Evolutionary conservation across 306 rosid genomes (phyloP).

Genomic region (Potentilla sterilis): DNA sequence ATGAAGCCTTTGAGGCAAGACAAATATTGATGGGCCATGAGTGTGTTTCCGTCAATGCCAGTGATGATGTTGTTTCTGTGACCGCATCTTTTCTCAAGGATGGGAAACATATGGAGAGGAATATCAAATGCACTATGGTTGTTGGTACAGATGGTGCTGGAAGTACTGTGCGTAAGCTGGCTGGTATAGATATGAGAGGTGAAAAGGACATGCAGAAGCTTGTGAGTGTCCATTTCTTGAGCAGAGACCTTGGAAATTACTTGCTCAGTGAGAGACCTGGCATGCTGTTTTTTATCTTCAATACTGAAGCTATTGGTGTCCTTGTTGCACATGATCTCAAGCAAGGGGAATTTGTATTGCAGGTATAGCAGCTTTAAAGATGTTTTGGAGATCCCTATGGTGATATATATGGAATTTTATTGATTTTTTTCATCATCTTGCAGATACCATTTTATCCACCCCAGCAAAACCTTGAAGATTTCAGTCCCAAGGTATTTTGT

Average conservation of each 20-base stretch:
- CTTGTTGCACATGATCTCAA: constrained; percentile 94
- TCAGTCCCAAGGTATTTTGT: constrained; percentile 59
- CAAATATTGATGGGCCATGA: constrained; percentile 78
- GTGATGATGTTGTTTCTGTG: constrained; percentile 46
- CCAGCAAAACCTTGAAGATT: constrained; percentile 78
- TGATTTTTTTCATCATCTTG: constrained; percentile 30
- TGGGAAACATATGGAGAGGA: constrained; percentile 52
- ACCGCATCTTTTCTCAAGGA: constrained; percentile 52
- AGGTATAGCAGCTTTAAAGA: constrained; percentile 50
- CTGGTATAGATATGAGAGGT: constrained; percentile 81
- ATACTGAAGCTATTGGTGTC: constrained; percentile 87
- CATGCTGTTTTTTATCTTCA: constrained; percentile 91
- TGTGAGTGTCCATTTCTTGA: constrained; percentile 82
- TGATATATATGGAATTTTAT: constrained; percentile 21
- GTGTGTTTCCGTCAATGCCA: constrained; percentile 60
- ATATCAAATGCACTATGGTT: constrained; percentile 58
- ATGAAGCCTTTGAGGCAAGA: constrained; percentile 32
- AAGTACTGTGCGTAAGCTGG: constrained; percentile 79
- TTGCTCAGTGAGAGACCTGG: constrained; percentile 87
- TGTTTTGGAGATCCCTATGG: constrained; percentile 5
- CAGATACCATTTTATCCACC: constrained; percentile 97
- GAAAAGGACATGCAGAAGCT: constrained; percentile 85
- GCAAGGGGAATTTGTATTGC: constrained; percentile 92
- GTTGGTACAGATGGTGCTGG: constrained; percentile 87
- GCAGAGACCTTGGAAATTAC: constrained; percentile 80